Conservation (phyloP, 257 asterid genomes). For the Lycium ferocissimum region DNA sequence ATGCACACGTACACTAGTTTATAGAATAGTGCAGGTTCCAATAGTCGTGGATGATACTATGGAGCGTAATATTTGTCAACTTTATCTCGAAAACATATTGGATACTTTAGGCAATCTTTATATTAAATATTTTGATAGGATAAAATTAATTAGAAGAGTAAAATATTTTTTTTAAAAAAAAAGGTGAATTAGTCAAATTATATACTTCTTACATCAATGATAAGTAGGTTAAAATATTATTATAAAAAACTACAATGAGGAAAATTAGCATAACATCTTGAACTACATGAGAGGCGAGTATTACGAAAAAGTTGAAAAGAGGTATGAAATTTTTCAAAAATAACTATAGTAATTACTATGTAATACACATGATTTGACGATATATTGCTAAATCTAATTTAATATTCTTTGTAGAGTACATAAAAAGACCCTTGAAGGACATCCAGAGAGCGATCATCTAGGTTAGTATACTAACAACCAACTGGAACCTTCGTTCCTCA, state of each 20-base stretch:
- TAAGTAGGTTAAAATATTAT: too few species aligned
- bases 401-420: neutral
- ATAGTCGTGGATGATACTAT: too few species aligned
- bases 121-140: neutral
- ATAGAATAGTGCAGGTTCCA: too few species aligned
- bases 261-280: neutral
- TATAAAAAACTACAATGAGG: too few species aligned
- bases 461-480: slow-evolving; percentile 54
- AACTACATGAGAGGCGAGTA: neutral
- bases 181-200: too few species aligned
- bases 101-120: too few species aligned
- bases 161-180: too few species aligned
- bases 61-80: neutral
- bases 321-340: too few species aligned
- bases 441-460: slow-evolving; percentile 43
- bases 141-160: too few species aligned
- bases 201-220: too few species aligned
- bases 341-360: neutral
- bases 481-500: slow-evolving; percentile 56
- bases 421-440: too few species aligned
- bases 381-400: neutral
- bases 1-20: too few species aligned
- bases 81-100: neutral
- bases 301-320: neutral
- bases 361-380: neutral